Percentiles rank a stretch among this genome's conserved stretches.
These are phyloP conservation scores for Boletus vinaceobasis DNA, from an alignment of 768 basidiomycete genomes.

Conservation along the genomic window DNA sequence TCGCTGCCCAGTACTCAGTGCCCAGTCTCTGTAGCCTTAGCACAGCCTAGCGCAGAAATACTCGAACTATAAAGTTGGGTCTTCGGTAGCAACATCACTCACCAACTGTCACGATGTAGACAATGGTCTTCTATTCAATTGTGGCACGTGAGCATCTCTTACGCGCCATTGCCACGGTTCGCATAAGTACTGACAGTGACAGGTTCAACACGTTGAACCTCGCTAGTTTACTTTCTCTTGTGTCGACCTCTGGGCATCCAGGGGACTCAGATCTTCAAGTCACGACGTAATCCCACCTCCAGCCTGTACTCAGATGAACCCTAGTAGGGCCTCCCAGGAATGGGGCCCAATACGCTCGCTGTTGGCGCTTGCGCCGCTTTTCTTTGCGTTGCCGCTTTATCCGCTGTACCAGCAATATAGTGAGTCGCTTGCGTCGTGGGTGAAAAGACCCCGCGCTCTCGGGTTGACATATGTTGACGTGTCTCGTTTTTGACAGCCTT, in stretches of 20 bases:
- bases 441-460: neutral
- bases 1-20: neutral
- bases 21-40: neutral
- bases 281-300: neutral
- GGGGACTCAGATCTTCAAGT: neutral
- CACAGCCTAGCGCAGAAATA: no score
- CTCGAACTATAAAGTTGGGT: neutral
- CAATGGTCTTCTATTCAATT: no score
- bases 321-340: constrained; percentile 2
- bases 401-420: constrained; percentile 50
- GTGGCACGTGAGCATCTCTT: neutral
- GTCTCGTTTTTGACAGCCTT: constrained; percentile 39
- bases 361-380: constrained; percentile 50
- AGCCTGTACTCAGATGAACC: constrained; percentile 5
- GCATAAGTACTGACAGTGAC: no score
- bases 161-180: no score
- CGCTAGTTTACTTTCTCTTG: neutral
- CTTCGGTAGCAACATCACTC: neutral
- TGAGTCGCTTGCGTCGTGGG: constrained; percentile 15
- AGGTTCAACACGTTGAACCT: no score
- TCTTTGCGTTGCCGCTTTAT: constrained; percentile 47
- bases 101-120: no score
- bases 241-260: neutral
- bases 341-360: constrained; percentile 65
- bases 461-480: neutral